These are phyloP conservation scores for Torulaspora quercuum DNA, from an alignment of 805 yeast species.

Conservation along the genomic window DNA sequence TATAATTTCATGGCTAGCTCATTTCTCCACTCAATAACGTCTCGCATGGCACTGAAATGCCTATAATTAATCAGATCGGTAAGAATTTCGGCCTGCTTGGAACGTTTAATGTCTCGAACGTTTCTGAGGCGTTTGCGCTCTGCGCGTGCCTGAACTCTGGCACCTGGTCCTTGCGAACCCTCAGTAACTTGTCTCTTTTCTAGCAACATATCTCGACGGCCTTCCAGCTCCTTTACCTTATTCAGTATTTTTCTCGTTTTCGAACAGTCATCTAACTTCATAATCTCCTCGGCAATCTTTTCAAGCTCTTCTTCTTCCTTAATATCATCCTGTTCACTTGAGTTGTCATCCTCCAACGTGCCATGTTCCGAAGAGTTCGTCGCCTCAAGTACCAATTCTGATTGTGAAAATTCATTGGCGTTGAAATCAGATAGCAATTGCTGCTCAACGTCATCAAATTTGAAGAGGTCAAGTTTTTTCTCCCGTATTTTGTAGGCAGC, in stretches of 20 bases:
- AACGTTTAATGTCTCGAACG: conserved; percentile 24
- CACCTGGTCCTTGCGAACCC: conserved; percentile 20
- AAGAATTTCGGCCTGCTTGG: conserved; percentile 25
- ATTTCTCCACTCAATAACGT: conserved; percentile 30
- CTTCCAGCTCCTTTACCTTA: conserved; percentile 30
- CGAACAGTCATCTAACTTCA: conserved; percentile 37
- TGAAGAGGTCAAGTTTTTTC: conserved; percentile 48
- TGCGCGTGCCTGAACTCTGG: conserved; percentile 24
- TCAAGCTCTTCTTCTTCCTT: conserved; percentile 30
- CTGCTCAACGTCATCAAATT: conserved; percentile 42
- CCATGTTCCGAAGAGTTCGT: background rate
- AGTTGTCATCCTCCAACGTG: background rate
- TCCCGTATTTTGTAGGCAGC: conserved; percentile 56
- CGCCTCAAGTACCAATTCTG: conserved; percentile 28
- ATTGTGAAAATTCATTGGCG: conserved; percentile 37
- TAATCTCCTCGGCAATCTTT: conserved; percentile 37
- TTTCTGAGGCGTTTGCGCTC: conserved; percentile 23
- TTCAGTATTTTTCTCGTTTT: conserved; percentile 28
- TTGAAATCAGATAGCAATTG: conserved; percentile 42
- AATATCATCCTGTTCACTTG: conserved; percentile 10
- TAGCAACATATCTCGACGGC: conserved; percentile 29
- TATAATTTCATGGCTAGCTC: conserved; percentile 21
- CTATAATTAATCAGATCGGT: conserved; percentile 27
- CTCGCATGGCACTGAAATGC: conserved; percentile 25
- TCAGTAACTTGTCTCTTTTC: conserved; percentile 20